phyloP scores from a whole-genome alignment of 164 flowering plant genomes.

The Akebia trifoliata region DNA sequence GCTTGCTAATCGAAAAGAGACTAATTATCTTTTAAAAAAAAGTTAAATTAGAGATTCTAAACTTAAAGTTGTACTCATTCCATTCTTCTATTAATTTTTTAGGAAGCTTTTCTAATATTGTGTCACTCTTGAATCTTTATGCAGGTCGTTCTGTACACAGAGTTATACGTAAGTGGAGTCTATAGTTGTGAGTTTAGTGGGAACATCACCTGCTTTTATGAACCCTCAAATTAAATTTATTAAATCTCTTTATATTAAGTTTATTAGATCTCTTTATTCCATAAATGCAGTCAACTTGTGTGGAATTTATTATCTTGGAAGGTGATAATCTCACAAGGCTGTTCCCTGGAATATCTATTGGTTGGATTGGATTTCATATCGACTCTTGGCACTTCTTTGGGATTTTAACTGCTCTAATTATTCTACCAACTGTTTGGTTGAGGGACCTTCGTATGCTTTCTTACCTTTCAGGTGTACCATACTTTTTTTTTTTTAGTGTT shows the following conservation, averaged over 20 bases:
- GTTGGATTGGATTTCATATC: slow-evolving; percentile 46
- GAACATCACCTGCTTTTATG: slow-evolving; percentile 1
- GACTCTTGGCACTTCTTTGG: slow-evolving; percentile 74
- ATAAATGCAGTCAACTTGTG: slow-evolving; percentile 69
- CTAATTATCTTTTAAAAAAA: too few species aligned
- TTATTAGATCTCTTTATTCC: slow-evolving; percentile 13
- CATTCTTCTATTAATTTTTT: background rate
- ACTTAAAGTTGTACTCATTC: background rate
- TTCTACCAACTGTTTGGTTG: slow-evolving; percentile 86
- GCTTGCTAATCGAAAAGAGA: too few species aligned
- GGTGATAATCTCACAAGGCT: slow-evolving; percentile 82
- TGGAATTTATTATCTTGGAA: slow-evolving; percentile 87
- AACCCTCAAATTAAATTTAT: background rate
- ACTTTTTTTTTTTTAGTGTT: too few species aligned
- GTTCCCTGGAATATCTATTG: slow-evolving; percentile 67
- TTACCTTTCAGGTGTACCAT: slow-evolving; percentile 68
- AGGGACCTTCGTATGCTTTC: slow-evolving; percentile 74
- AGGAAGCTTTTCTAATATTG: slow-evolving; percentile 18
- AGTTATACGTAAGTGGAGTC: slow-evolving; percentile 73
- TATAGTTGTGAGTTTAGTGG: slow-evolving; percentile 4
- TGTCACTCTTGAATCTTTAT: slow-evolving; percentile 17
- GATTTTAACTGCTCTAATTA: slow-evolving; percentile 54
- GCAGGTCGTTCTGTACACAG: slow-evolving; percentile 78
- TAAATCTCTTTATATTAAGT: too few species aligned
- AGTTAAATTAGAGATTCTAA: too few species aligned